Percentiles rank a stretch among this genome's conserved stretches.
Evolutionary conservation across 2,329 filamentous ascomycete genomes (phyloP).

Genomic region (Beauveria bassiana): DNA sequence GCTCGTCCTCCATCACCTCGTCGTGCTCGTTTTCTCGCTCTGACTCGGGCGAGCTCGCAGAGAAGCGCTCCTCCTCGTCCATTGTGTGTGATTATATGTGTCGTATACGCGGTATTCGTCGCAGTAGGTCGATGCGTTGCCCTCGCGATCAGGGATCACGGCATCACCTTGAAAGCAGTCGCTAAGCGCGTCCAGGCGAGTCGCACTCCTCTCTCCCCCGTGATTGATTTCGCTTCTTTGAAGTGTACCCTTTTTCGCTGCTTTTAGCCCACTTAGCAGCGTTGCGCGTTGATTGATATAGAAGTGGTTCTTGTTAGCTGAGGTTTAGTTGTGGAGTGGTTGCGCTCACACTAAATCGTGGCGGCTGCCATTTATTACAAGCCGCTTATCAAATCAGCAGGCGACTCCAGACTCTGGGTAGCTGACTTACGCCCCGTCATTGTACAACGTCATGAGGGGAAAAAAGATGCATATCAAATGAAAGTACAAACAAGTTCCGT

Average conservation of each 20-base stretch:
- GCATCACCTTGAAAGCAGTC: background rate
- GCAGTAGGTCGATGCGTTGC: background rate
- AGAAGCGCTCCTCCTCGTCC: constrained; percentile 27
- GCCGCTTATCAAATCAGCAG: background rate
- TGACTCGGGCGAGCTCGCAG: constrained; percentile 24
- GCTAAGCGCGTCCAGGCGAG: background rate
- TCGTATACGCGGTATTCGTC: background rate
- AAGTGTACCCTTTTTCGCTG: background rate
- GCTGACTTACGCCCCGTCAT: too few relatives aligned
- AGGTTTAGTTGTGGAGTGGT: background rate
- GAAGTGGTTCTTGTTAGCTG: background rate
- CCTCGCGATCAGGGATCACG: background rate
- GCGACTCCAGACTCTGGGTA: too few relatives aligned
- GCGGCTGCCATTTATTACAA: background rate
- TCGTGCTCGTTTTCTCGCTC: constrained; percentile 24
- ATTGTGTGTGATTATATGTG: constrained; percentile 14
- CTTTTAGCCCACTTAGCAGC: background rate
- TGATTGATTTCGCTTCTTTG: background rate
- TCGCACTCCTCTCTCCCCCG: background rate
- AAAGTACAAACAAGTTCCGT: too few relatives aligned
- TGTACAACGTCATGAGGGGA: too few relatives aligned
- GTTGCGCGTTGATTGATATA: background rate
- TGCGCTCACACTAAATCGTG: background rate
- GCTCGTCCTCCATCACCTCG: constrained; percentile 15
- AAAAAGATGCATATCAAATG: too few relatives aligned